A percentile compares a stretch with the other conserved stretches of the same genome.
These are phyloP conservation scores for Biancaea sappan DNA, from an alignment of 306 rosid species.

Conservation along the genomic window DNA sequence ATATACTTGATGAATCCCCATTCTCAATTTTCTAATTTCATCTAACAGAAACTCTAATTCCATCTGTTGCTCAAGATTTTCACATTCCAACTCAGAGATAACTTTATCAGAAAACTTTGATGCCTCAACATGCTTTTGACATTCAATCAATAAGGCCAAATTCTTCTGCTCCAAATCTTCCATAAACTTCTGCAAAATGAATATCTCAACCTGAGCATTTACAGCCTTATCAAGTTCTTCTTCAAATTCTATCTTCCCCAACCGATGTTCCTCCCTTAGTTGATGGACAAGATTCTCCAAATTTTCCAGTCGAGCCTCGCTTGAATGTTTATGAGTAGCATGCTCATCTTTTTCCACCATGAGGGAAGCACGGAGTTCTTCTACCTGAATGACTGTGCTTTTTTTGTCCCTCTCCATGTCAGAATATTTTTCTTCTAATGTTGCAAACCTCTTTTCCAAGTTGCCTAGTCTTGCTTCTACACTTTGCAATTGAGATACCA, in stretches of 20 bases:
- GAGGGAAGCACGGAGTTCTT: slow-evolving; percentile 65
- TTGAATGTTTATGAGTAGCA: slow-evolving; percentile 57
- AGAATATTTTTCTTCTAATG: slow-evolving; percentile 69
- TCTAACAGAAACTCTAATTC: slow-evolving; percentile 77
- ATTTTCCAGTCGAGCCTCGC: slow-evolving; percentile 61
- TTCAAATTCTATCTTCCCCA: slow-evolving; percentile 84
- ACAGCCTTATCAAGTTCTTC: slow-evolving; percentile 86
- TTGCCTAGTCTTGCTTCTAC: slow-evolving; percentile 69
- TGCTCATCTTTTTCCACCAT: slow-evolving; percentile 66
- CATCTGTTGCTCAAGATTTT: slow-evolving; percentile 92
- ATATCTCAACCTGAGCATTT: slow-evolving; percentile 92
- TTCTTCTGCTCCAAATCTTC: slow-evolving; percentile 94
- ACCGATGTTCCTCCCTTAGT: slow-evolving; percentile 62
- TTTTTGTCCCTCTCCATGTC: slow-evolving; percentile 79
- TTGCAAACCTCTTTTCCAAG: slow-evolving; percentile 73
- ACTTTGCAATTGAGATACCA: slow-evolving; percentile 66
- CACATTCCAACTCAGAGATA: slow-evolving; percentile 88
- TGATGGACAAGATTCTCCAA: slow-evolving; percentile 63
- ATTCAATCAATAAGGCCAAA: slow-evolving; percentile 54
- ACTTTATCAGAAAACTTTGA: slow-evolving; percentile 74
- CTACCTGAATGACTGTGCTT: slow-evolving; percentile 57
- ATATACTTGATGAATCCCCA: slow-evolving; percentile 64
- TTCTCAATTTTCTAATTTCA: slow-evolving; percentile 75
- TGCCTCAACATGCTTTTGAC: slow-evolving; percentile 76
- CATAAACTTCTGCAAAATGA: slow-evolving; percentile 82